Base-by-base conservation (phyloP, 2,329 filamentous ascomycete species). In the Ophiocordyceps camponoti-saundersi region DNA sequence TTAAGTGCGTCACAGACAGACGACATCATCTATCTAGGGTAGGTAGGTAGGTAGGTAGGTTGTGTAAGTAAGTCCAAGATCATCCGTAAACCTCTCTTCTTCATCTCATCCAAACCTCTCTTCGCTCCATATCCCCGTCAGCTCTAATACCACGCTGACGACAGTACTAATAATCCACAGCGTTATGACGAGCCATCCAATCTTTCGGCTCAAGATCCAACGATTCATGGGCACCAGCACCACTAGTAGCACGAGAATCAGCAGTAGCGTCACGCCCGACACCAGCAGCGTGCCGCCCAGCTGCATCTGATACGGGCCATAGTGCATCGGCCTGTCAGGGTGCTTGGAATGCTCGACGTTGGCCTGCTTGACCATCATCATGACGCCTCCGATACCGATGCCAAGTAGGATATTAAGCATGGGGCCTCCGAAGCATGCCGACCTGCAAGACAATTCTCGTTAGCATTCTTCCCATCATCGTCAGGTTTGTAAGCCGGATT, bases 401-500 rank as follows among this genome's bases (percentile, higher is more conserved):
- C 92, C 92, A 4, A 98, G 75, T 0, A 98, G 68, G 51, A 98
- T 98, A 56, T 98, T 98, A 40, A 98, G 75, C 87, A 98, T 90
- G 0, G 92, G 92, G 0, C 92, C 93, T n/a, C 92, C 92, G 60
- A 98, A 95, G 60, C 92, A 98, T 5, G 92, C 92, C 32, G 85
- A 89, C 40, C 74, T 78, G 51, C 6, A 21, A 18, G 26, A 29
- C 26, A 10, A 10, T 29, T 10, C 18, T 6, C 29, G 44, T 47
- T 16, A 50, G 45, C 42, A 32, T 7, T 18, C 6, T 16, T 2
- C 12, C 30, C 21, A 26, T 26, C n/a, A 12, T 8, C 21, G 20
- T 18, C 23, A 36, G 11, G 23, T n/a, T n/a, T n/a, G n/a, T n/a
- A 8, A 39, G 4, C 12, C 3, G 3, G 16, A 11, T 42, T 10